Conservation (phyloP, 1,139 yeast species). For the Debaryomyces coudertii region DNA sequence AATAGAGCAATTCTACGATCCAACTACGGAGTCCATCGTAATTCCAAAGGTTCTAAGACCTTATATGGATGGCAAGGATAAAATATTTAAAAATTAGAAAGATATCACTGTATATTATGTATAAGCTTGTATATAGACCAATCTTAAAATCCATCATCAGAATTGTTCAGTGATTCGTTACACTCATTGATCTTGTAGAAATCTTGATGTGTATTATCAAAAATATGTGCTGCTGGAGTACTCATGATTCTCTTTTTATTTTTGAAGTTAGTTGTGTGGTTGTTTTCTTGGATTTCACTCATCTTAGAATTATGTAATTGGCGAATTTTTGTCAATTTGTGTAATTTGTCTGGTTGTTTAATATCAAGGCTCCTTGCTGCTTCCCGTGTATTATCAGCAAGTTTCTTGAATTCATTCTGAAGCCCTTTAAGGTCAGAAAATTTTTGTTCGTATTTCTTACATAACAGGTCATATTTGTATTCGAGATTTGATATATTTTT, state of each 20-base stretch:
- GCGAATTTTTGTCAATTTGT: constrained; percentile 29
- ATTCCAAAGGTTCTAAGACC: constrained; percentile 73
- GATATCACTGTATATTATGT: not conserved
- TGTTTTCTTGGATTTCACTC: constrained; percentile 22
- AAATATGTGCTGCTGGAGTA: constrained; percentile 24
- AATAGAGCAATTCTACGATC: constrained; percentile 80
- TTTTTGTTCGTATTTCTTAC: constrained; percentile 30
- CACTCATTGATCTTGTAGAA: constrained; percentile 11
- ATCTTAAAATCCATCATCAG: constrained; percentile 24
- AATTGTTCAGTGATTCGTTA: constrained; percentile 22
- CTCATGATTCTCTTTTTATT: constrained; percentile 34
- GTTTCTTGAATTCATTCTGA: constrained; percentile 27
- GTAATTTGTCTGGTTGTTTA: constrained; percentile 1
- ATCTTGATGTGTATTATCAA: constrained; percentile 1
- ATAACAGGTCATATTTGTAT: constrained; percentile 26
- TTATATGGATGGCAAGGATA: constrained; percentile 63
- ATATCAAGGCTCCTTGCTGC: not conserved
- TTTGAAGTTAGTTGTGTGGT: constrained; percentile 9
- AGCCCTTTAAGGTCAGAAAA: constrained; percentile 27
- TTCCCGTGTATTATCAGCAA: constrained; percentile 17
- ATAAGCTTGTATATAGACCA: constrained; percentile 11
- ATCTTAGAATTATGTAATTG: constrained; percentile 34
- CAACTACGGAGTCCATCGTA: constrained; percentile 50
- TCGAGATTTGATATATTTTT: constrained; percentile 19
- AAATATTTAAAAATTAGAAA: constrained; percentile 26